phyloP scores from a whole-genome alignment of 768 basidiomycete species.

The Naganishia vaughanmartiniae region DNA sequence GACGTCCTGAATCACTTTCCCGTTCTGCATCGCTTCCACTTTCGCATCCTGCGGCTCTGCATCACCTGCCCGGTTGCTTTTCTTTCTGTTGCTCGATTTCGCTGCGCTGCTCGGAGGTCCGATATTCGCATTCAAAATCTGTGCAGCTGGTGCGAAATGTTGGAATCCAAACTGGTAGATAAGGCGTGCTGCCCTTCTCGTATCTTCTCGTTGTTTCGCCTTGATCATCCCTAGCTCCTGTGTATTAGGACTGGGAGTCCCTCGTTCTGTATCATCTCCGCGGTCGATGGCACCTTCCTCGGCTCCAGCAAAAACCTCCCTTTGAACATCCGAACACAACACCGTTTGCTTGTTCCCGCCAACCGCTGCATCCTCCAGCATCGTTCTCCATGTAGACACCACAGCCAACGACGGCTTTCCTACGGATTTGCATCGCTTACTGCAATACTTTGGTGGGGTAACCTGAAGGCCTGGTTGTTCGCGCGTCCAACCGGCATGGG shows the following conservation, averaged over 20 bases:
- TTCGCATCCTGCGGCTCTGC: neutral
- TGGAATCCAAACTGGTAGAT: slow-evolving; percentile 25
- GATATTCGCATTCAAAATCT: neutral
- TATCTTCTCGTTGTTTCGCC: slow-evolving; percentile 23
- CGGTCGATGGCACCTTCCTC: too few relatives aligned
- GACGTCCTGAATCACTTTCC: slow-evolving; percentile 27
- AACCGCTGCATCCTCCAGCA: neutral
- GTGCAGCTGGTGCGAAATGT: slow-evolving; percentile 1
- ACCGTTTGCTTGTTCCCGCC: neutral
- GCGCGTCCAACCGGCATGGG: slow-evolving; percentile 5
- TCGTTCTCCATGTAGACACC: slow-evolving; percentile 3
- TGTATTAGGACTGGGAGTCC: too few relatives aligned
- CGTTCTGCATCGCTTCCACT: slow-evolving; percentile 24
- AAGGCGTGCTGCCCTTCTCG: slow-evolving; percentile 22
- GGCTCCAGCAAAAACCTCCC: neutral
- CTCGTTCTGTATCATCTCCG: neutral
- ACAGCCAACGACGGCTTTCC: slow-evolving; percentile 9
- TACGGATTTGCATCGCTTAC: slow-evolving; percentile 18
- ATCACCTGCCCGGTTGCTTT: neutral
- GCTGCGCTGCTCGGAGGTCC: neutral
- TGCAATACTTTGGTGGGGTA: slow-evolving; percentile 21
- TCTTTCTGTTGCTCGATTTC: neutral
- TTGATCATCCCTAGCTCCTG: slow-evolving; percentile 17
- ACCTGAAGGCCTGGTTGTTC: neutral
- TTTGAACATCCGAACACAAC: slow-evolving; percentile 20